phyloP scores from a whole-genome alignment of 169 alveolate genomes.

The Cryptosporidium felis region DNA sequence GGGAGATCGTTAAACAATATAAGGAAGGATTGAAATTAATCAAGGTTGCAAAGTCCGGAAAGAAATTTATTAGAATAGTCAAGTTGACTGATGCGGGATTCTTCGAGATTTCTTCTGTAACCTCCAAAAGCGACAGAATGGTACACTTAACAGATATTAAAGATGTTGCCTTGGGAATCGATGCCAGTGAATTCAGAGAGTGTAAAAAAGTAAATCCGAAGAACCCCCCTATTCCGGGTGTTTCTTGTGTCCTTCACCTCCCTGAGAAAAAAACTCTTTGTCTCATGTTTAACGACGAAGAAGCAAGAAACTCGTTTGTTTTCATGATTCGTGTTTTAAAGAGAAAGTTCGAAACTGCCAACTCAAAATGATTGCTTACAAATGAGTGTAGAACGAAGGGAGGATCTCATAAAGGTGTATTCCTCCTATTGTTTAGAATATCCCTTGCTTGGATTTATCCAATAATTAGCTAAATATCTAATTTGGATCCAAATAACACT shows the following conservation, averaged over 20 bases:
- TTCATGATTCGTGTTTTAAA: slow-evolving; percentile 66
- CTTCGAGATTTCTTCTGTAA: slow-evolving; percentile 63
- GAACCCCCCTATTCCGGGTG: slow-evolving; percentile 64
- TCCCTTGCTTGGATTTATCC: too few relatives aligned
- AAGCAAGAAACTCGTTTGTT: slow-evolving; percentile 68
- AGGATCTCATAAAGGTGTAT: too few relatives aligned
- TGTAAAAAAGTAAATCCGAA: slow-evolving; percentile 35
- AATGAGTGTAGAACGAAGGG: too few relatives aligned
- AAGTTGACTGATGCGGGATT: slow-evolving; percentile 73
- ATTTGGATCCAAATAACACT: too few relatives aligned
- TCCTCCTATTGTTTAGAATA: too few relatives aligned
- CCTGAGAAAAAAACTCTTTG: slow-evolving; percentile 65
- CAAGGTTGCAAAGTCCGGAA: slow-evolving; percentile 74
- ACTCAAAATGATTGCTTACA: neutral
- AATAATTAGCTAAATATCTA: too few relatives aligned
- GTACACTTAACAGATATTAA: slow-evolving; percentile 64
- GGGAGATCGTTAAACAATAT: slow-evolving; percentile 74
- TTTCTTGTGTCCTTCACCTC: slow-evolving; percentile 45
- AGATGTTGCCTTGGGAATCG: slow-evolving; percentile 46
- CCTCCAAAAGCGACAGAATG: slow-evolving; percentile 57
- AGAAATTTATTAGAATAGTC: slow-evolving; percentile 75
- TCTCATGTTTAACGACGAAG: slow-evolving; percentile 61
- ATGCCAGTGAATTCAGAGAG: slow-evolving; percentile 38
- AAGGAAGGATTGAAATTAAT: slow-evolving; percentile 75
- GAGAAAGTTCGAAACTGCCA: slow-evolving; percentile 52